phyloP scores from a whole-genome alignment of 768 basidiomycete genomes.

The Russula griseocarnosa region DNA sequence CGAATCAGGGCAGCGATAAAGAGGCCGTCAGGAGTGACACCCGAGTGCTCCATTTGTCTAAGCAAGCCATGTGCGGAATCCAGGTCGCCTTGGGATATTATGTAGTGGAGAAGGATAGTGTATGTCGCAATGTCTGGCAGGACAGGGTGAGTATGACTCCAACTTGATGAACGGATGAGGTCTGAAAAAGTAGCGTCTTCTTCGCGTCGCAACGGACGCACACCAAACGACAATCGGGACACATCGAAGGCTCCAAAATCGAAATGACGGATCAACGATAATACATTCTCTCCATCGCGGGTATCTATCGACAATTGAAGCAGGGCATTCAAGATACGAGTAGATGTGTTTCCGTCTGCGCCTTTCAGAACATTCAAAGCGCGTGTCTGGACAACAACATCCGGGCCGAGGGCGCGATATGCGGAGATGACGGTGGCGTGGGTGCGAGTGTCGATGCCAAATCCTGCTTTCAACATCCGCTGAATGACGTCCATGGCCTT shows the following conservation, averaged over 20 bases:
- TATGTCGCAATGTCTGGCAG: conserved; percentile 28
- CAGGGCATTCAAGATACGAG: conserved; percentile 65
- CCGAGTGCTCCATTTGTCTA: conserved; percentile 14
- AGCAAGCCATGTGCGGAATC: conserved; percentile 10
- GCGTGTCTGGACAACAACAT: conserved; percentile 49
- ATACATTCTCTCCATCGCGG: conserved; percentile 46
- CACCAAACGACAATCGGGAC: conserved; percentile 14
- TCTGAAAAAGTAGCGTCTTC: conserved; percentile 10
- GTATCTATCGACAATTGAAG: conserved; percentile 57
- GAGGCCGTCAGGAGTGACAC: conserved; percentile 19
- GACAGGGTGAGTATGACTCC: conserved; percentile 3
- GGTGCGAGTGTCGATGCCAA: conserved; percentile 52
- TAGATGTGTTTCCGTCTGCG: conserved; percentile 41
- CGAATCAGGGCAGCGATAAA: conserved; percentile 28
- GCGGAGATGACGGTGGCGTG: conserved; percentile 54
- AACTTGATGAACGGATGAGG: conserved; percentile 8
- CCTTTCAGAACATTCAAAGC: conserved; percentile 47
- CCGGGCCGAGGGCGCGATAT: conserved; percentile 58
- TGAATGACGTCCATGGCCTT: conserved; percentile 52
- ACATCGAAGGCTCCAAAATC: conserved; percentile 27
- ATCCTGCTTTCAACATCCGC: conserved; percentile 54
- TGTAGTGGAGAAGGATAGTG: conserved; percentile 26
- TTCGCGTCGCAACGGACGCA: conserved; percentile 11
- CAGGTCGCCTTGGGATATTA: conserved; percentile 12
- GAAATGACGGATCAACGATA: conserved; percentile 50